Percentiles rank a stretch among this genome's conserved stretches.
Evolutionary conservation across 495 filamentous ascomycete species (phyloP).

Genomic region (Wilcoxina mikolae): DNA sequence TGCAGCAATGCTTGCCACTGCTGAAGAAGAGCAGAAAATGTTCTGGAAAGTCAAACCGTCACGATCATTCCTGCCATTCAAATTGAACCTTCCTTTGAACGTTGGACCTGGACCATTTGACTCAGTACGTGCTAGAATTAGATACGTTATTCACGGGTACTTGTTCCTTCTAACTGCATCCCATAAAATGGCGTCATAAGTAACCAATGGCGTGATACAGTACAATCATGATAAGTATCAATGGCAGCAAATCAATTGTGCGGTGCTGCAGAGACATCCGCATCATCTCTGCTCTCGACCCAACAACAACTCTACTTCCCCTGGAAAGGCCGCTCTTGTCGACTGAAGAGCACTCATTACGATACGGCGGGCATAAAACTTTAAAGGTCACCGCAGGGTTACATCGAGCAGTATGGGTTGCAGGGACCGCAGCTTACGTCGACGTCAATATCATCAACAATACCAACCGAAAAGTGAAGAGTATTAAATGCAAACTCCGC

Average conservation of each 20-base stretch:
- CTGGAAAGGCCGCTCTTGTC: conserved; percentile 38
- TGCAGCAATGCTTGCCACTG: conserved; percentile 34
- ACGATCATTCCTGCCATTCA: conserved; percentile 35
- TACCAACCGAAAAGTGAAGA: conserved; percentile 35
- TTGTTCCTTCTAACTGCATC: background rate
- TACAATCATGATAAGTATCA: conserved; percentile 18
- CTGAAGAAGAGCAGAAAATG: conserved; percentile 29
- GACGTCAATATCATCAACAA: conserved; percentile 40
- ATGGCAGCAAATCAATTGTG: conserved; percentile 16
- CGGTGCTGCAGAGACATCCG: conserved; percentile 24
- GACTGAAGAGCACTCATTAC: conserved; percentile 35
- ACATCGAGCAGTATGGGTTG: conserved; percentile 45
- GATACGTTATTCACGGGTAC: conserved; percentile 35
- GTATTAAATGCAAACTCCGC: conserved; percentile 35
- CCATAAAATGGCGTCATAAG: background rate
- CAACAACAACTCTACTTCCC: conserved; percentile 40
- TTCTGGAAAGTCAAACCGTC: conserved; percentile 38
- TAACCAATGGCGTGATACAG: background rate
- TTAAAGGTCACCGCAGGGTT: conserved; percentile 40
- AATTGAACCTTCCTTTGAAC: conserved; percentile 39
- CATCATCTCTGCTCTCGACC: conserved; percentile 29
- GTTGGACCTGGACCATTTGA: conserved; percentile 42
- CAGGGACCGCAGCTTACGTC: conserved; percentile 40
- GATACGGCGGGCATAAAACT: conserved; percentile 29
- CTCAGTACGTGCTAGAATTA: conserved; percentile 38